Conservation (phyloP, 176 grass and related monocot genomes). For the Oryza nivara region DNA sequence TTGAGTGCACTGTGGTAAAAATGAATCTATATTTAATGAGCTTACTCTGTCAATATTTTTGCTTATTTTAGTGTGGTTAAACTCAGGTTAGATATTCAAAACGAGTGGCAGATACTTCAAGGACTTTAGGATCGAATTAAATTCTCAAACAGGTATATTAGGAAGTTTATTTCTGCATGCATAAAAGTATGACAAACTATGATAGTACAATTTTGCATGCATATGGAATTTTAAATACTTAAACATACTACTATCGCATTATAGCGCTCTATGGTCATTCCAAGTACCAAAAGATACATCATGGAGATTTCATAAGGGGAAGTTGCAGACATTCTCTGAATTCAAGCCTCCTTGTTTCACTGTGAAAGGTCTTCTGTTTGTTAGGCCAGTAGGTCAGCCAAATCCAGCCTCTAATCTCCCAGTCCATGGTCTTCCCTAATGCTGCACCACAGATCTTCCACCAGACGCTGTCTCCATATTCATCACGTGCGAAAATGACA, state of each 20-base stretch:
- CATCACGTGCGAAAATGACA: slow-evolving; percentile 78
- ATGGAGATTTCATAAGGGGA: slow-evolving; percentile 55
- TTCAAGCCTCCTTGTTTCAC: slow-evolving; percentile 71
- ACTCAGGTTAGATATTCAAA: slow-evolving; percentile 43
- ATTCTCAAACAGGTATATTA: slow-evolving; percentile 32
- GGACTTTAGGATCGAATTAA: slow-evolving; percentile 23
- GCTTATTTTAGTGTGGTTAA: slow-evolving; percentile 32
- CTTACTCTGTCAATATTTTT: slow-evolving; percentile 44
- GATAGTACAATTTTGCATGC: slow-evolving; percentile 32
- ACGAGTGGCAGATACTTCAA: slow-evolving; percentile 14
- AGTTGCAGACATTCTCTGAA: slow-evolving; percentile 75
- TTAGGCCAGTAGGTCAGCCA: slow-evolving; percentile 96
- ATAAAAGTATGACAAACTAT: slow-evolving; percentile 13
- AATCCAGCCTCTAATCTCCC: slow-evolving; percentile 81
- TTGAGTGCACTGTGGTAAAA: slow-evolving; percentile 63
- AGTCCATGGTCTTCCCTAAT: slow-evolving; percentile 66
- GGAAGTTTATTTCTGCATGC: slow-evolving; percentile 22
- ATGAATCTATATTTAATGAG: slow-evolving; percentile 52
- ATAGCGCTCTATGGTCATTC: slow-evolving; percentile 29
- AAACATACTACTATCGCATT: neutral
- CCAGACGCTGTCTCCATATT: slow-evolving; percentile 82
- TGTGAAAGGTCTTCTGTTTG: slow-evolving; percentile 81
- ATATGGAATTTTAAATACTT: slow-evolving; percentile 34
- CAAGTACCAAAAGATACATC: slow-evolving; percentile 11
- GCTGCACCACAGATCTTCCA: slow-evolving; percentile 72